Percentiles rank a stretch among this genome's conserved stretches.
Evolutionary conservation across 495 filamentous ascomycete species (phyloP).

Genomic region (Penicillium fimorum): DNA sequence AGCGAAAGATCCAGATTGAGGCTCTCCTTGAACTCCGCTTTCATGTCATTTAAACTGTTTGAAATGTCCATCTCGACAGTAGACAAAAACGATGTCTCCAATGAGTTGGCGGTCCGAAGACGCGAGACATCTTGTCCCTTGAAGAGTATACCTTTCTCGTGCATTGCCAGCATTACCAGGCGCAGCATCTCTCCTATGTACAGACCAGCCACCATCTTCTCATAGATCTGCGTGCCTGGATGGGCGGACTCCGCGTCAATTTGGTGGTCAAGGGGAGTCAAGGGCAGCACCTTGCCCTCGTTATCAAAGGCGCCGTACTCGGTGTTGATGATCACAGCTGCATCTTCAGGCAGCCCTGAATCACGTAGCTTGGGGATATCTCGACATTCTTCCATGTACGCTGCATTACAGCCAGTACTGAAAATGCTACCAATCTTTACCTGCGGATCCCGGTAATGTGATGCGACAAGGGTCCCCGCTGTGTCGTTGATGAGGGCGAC

Average conservation of each 20-base stretch:
- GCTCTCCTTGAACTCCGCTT: conserved; percentile 65
- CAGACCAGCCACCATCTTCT: conserved; percentile 50
- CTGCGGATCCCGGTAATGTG: conserved; percentile 77
- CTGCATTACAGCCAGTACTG: conserved; percentile 93
- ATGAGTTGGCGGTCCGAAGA: conserved; percentile 65
- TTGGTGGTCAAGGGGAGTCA: conserved; percentile 33
- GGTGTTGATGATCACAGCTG: conserved; percentile 92
- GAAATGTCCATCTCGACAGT: conserved; percentile 71
- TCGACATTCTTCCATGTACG: conserved; percentile 87
- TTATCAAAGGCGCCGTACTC: conserved; percentile 98
- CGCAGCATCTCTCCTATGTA: conserved; percentile 50
- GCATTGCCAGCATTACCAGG: conserved; percentile 37
- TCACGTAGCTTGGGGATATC: conserved; percentile 83
- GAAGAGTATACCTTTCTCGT: conserved; percentile 34
- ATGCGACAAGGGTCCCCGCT: conserved; percentile 90
- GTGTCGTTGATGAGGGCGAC: conserved; percentile 93
- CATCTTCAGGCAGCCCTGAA: conserved; percentile 73
- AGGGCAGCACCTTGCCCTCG: conserved; percentile 75
- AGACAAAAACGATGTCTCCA: conserved; percentile 80
- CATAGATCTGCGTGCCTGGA: conserved; percentile 47
- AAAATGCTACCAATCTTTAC: conserved; percentile 94
- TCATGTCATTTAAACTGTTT: conserved; percentile 69
- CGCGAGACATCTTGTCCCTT: conserved; percentile 47
- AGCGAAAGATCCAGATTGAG: conserved; percentile 62
- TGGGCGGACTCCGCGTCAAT: conserved; percentile 42